Evolutionary conservation across 75 land plant genomes (phyloP), one percentile per base, ranked within the genome.

Genomic region (Sequoiadendron giganteum): DNA sequence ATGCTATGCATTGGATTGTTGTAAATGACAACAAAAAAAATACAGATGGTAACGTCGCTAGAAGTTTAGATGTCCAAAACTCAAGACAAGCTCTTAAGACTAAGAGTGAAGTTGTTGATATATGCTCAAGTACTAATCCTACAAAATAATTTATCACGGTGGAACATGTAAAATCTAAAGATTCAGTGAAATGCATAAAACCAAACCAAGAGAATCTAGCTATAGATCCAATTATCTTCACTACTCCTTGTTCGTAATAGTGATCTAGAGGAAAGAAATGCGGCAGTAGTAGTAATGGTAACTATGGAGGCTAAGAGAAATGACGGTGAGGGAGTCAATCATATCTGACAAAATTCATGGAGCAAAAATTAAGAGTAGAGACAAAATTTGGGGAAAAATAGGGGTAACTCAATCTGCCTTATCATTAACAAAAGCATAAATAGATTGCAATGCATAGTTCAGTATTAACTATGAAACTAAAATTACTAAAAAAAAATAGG

Each of bases 151-250:
- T 40, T 80, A 80, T 80, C 10, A 38, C 45, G 40, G 83, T 80
- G 18, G 16, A 80, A 80, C 83, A 80, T 80, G 25, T 42, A 38
- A 80, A 80, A 21, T 80, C 83, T 39, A 40, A 80, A 42, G 83
- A 16, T 80, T 42, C 40, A 80, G 28, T 80, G 40, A 19, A 80
- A 80, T 80, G 45, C 28, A 42, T 80, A 80, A 80, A 21, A 39
- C 39, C 25, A 80, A 40, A 80, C 3, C 19, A 80, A 40, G 83
- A 42, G 40, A 40, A 28, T 80, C 28, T 16, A 40, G 6, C 43
- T 76, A 10, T 32, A 42, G 45, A 80, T 5, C 25, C 45, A 80
- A 42, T 42, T 40, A 80, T 5, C 45, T 13, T 42, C 15, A 5
- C 32, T 42, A 38, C 40, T 70, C 73, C 7, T 28, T 68, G 72